Conservation (phyloP, 1,284 basidiomycete species). For the Albatrellus sp. region DNA sequence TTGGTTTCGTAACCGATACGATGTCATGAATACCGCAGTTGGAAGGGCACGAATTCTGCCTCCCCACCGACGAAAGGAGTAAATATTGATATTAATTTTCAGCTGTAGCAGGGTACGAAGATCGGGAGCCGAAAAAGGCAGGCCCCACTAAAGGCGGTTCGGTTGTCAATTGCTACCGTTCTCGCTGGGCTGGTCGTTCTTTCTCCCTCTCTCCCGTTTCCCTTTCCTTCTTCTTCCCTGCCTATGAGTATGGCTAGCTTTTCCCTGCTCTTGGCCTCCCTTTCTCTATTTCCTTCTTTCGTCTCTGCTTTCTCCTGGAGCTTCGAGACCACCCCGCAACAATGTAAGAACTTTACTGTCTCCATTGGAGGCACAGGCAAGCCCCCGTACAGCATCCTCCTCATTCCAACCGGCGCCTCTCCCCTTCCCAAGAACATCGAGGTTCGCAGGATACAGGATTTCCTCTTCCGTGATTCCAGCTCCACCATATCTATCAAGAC, state of each 20-base stretch:
- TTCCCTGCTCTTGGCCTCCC: slow-evolving; percentile 14
- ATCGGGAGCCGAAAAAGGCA: no score
- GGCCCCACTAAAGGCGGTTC: no score
- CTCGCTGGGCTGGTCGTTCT: no score
- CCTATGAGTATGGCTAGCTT: slow-evolving; percentile 2
- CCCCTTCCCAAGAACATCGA: slow-evolving; percentile 51
- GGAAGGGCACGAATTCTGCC: no score
- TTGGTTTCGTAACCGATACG: no score
- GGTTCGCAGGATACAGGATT: slow-evolving; percentile 46
- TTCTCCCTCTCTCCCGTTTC: background rate
- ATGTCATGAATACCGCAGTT: no score
- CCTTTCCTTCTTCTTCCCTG: background rate
- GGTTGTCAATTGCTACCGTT: no score
- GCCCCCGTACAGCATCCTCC: slow-evolving; percentile 53
- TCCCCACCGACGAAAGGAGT: no score
- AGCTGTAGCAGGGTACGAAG: no score
- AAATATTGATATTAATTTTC: no score
- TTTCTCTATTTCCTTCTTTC: slow-evolving; percentile 20
- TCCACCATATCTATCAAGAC: slow-evolving; percentile 42
- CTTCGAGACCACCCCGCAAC: slow-evolving; percentile 41
- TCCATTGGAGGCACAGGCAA: slow-evolving; percentile 37
- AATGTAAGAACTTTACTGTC: slow-evolving; percentile 52
- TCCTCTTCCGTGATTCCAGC: slow-evolving; percentile 32
- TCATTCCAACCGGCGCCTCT: slow-evolving; percentile 53
- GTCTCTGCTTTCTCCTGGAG: slow-evolving; percentile 43